Evolutionary conservation across 768 basidiomycete genomes (phyloP).

Genomic region (Boletus rubropictus): DNA sequence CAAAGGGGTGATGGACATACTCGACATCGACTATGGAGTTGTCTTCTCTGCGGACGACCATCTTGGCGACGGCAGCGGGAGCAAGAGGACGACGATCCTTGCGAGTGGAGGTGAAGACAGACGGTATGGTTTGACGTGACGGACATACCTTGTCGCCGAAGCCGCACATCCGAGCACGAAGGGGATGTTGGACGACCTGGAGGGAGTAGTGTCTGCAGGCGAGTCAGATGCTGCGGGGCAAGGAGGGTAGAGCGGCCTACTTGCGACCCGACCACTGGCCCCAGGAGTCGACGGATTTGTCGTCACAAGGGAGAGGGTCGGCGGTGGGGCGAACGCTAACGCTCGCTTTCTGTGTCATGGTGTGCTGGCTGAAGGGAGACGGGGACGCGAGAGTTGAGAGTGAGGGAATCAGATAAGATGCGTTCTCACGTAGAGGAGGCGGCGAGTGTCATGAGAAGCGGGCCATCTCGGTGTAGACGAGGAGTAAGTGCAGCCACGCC

Average conservation of each 20-base stretch:
- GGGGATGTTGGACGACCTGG: conserved; percentile 81
- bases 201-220: conserved; percentile 67
- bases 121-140: conserved; percentile 6
- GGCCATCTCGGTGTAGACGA: not conserved
- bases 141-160: conserved; percentile 86
- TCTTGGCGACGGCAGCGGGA: conserved; percentile 83
- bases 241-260: conserved; percentile 31
- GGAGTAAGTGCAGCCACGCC: not conserved
- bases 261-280: conserved; percentile 63
- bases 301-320: conserved; percentile 17
- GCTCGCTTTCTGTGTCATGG: conserved; percentile 61
- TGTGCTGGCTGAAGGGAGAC: too few relatives aligned
- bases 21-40: conserved; percentile 66
- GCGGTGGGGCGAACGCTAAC: not conserved
- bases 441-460: conserved; percentile 2
- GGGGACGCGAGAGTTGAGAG: not conserved
- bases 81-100: conserved; percentile 91
- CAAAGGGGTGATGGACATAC: conserved; percentile 41
- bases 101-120: conserved; percentile 8
- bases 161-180: conserved; percentile 91
- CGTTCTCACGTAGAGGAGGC: conserved; percentile 21
- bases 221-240: conserved; percentile 4
- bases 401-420: conserved; percentile 24
- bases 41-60: conserved; percentile 67
- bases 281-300: conserved; percentile 55